Evolutionary conservation across 495 filamentous ascomycete genomes (phyloP).

Genomic region (Podospora sp.): DNA sequence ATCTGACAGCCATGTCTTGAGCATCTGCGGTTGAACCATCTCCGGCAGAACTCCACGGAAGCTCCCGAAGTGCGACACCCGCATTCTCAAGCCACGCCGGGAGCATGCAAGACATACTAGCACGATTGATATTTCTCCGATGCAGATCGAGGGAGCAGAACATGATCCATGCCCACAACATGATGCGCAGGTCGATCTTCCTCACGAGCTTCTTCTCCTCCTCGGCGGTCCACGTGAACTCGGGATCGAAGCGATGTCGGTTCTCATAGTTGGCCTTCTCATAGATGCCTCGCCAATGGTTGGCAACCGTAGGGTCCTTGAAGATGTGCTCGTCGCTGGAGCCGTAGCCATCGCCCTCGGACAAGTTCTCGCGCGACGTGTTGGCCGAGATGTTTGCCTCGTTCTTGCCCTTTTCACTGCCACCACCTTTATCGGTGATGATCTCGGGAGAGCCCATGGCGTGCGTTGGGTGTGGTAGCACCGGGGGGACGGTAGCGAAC

Average conservation of each 20-base stretch:
- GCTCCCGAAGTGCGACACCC: background rate
- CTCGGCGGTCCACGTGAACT: conserved; percentile 48
- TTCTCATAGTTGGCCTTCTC: conserved; percentile 53
- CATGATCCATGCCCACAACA: conserved; percentile 43
- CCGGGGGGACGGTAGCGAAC: conserved; percentile 19
- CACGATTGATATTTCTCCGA: conserved; percentile 49
- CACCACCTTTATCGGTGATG: conserved; percentile 7
- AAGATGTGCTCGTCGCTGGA: conserved; percentile 40
- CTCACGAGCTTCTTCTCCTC: conserved; percentile 53
- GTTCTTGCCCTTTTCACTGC: background rate
- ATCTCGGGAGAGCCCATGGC: background rate
- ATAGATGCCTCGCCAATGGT: conserved; percentile 32
- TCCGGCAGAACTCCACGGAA: background rate
- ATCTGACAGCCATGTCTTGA: background rate
- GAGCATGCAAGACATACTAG: conserved; percentile 23
- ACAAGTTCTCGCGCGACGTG: conserved; percentile 19
- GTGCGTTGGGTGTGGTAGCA: background rate
- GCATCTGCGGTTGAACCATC: background rate
- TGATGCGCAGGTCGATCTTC: conserved; percentile 42
- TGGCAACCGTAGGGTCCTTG: conserved; percentile 30
- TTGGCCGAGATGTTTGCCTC: conserved; percentile 2
- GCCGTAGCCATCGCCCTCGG: conserved; percentile 34
- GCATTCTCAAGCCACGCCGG: background rate
- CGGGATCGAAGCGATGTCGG: conserved; percentile 59
- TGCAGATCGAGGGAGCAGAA: conserved; percentile 51